phyloP scores from a whole-genome alignment of 306 rosid species.

The Dicorynia guianensis region DNA sequence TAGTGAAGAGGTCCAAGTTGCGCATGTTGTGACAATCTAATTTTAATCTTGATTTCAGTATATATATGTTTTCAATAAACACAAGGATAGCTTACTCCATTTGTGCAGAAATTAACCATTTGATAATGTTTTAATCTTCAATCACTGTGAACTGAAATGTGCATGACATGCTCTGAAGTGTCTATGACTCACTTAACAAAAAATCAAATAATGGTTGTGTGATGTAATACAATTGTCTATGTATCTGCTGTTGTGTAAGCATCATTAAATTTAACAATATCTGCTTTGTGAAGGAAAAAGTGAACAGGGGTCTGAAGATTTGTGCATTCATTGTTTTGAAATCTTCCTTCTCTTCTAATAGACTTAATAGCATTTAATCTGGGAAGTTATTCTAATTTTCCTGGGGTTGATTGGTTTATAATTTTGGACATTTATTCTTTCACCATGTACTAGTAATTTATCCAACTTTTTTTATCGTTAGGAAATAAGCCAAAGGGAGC shows the following conservation, averaged over 20 bases:
- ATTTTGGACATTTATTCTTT: neutral
- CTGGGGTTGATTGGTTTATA: conserved; percentile 20
- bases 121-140: conserved; percentile 3
- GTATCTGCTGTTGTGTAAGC: conserved; percentile 6
- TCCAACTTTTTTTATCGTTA: conserved; percentile 46
- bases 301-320: conserved; percentile 18
- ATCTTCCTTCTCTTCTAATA: conserved; percentile 19
- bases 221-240: conserved; percentile 14
- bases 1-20: neutral
- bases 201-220: conserved; percentile 22
- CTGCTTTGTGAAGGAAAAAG: conserved; percentile 20
- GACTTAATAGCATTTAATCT: conserved; percentile 24
- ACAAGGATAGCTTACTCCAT: conserved; percentile 1
- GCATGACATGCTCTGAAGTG: conserved; percentile 2
- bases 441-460: conserved; percentile 12
- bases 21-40: conserved; percentile 18
- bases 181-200: conserved; percentile 24
- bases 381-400: conserved; percentile 5
- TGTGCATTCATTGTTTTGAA: conserved; percentile 2
- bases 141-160: conserved; percentile 8
- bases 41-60: neutral
- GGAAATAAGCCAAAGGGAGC: conserved; percentile 80
- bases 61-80: neutral
- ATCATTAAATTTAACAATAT: conserved; percentile 27
- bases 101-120: conserved; percentile 24